These are phyloP conservation scores for Leptographium radiaticola DNA, from an alignment of 2,329 filamentous ascomycete genomes.

Conservation along the genomic window DNA sequence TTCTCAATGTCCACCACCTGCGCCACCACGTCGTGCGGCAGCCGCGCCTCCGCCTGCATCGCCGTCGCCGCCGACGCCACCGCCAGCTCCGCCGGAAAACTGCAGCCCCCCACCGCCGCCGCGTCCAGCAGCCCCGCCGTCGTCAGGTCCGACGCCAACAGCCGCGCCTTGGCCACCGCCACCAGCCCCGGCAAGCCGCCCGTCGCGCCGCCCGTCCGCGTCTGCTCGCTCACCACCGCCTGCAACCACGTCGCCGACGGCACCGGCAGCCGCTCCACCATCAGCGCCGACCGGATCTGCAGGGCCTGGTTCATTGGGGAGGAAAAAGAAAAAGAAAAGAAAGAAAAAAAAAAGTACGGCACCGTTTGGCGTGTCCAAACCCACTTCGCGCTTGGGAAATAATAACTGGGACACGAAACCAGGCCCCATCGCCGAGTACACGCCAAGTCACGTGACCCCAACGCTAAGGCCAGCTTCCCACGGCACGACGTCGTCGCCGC, in stretches of 20 bases:
- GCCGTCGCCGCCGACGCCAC: slow-evolving; percentile 33
- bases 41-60: slow-evolving; percentile 35
- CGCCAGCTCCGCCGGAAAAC: slow-evolving; percentile 35
- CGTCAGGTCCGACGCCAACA: slow-evolving; percentile 68
- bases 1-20: slow-evolving; percentile 85
- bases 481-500: not conserved
- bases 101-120: slow-evolving; percentile 21
- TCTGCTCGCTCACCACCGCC: slow-evolving; percentile 38
- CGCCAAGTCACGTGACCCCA: not conserved
- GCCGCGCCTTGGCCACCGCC: slow-evolving; percentile 67
- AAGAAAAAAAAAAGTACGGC: no score
- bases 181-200: slow-evolving; percentile 55
- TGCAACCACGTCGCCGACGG: slow-evolving; percentile 48
- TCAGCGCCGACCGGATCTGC: slow-evolving; percentile 39
- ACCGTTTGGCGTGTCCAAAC: not conserved
- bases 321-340: no score
- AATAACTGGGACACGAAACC: no score
- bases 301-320: slow-evolving; percentile 22
- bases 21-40: slow-evolving; percentile 54
- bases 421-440: not conserved
- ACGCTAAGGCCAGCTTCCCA: not conserved
- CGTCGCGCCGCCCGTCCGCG: slow-evolving; percentile 11
- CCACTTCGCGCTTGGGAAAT: not conserved
- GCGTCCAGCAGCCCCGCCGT: slow-evolving; percentile 37
- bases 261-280: slow-evolving; percentile 39